Evolutionary conservation across 768 basidiomycete species (phyloP).

Genomic region (Lentinula detonsa): DNA sequence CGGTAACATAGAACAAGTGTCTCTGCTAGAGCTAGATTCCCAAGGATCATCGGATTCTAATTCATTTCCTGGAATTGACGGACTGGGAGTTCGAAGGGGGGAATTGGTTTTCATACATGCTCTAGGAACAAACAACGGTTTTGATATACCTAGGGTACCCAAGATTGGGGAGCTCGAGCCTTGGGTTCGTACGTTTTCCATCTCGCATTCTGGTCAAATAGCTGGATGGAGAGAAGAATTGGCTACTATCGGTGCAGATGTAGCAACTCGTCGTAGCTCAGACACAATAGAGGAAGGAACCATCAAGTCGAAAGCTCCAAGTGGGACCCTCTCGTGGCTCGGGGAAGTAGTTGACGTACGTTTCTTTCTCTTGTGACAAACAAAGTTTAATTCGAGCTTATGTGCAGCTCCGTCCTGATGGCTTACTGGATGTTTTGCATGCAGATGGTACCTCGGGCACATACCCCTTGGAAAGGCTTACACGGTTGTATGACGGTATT

Average conservation of each 20-base stretch:
- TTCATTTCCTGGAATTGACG: conserved; percentile 41
- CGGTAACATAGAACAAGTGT: conserved; percentile 56
- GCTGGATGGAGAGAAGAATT: conserved; percentile 70
- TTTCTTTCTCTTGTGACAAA: not conserved
- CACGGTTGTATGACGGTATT: conserved; percentile 72
- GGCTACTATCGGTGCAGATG: conserved; percentile 53
- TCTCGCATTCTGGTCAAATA: conserved; percentile 38
- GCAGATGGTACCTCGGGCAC: conserved; percentile 44
- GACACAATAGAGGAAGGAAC: conserved; percentile 31
- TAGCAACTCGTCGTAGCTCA: conserved; percentile 42
- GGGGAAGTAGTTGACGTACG: conserved; percentile 79
- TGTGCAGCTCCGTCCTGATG: conserved; percentile 66
- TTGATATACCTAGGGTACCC: conserved; percentile 63
- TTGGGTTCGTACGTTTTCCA: conserved; percentile 64
- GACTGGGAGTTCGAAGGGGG: conserved; percentile 75
- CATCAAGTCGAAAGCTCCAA: conserved; percentile 34
- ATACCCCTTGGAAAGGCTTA: conserved; percentile 64
- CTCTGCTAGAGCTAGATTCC: conserved; percentile 84
- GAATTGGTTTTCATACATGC: conserved; percentile 81
- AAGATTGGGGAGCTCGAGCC: conserved; percentile 79
- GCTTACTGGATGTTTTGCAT: conserved; percentile 66
- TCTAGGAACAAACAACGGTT: conserved; percentile 68
- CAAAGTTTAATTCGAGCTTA: not conserved
- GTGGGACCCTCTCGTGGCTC: conserved; percentile 61
- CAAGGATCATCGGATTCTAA: conserved; percentile 61